Evolutionary conservation across 139 green algal species (phyloP).

Genomic region (Asterochloris sp.): DNA sequence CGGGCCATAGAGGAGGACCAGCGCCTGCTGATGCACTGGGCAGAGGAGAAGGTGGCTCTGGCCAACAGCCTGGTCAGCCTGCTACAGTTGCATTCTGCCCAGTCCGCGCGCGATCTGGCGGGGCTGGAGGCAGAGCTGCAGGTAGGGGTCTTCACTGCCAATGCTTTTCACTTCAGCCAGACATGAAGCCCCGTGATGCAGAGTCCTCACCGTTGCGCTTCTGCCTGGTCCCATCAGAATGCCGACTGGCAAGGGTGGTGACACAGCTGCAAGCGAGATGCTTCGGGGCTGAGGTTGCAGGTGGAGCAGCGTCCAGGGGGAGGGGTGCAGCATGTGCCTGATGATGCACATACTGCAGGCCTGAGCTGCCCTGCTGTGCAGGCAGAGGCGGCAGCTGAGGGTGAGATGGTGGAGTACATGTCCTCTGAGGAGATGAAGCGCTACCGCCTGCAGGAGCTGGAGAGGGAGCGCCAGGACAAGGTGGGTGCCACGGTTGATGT

Average conservation of each 20-base stretch:
- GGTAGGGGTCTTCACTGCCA: background rate
- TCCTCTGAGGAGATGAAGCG: background rate
- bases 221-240: too few species aligned
- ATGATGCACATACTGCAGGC: too few species aligned
- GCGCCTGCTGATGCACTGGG: constrained; percentile 66
- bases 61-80: constrained; percentile 60
- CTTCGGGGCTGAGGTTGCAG: too few species aligned
- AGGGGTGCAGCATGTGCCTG: too few species aligned
- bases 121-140: constrained; percentile 49
- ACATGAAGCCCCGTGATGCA: too few species aligned
- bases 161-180: too few species aligned
- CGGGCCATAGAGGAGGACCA: constrained; percentile 52
- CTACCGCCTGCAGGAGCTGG: too few species aligned
- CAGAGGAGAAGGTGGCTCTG: constrained; percentile 73
- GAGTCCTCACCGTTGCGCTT: too few species aligned
- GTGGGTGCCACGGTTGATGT: background rate
- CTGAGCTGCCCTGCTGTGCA: background rate
- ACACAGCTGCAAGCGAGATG: too few species aligned
- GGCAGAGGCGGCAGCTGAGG: background rate
- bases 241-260: too few species aligned
- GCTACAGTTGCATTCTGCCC: constrained; percentile 55
- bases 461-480: background rate
- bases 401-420: background rate
- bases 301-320: too few species aligned
- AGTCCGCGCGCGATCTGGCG: constrained; percentile 60